phyloP scores from a whole-genome alignment of 1,284 basidiomycete genomes.

The Phenoliferia sp. region DNA sequence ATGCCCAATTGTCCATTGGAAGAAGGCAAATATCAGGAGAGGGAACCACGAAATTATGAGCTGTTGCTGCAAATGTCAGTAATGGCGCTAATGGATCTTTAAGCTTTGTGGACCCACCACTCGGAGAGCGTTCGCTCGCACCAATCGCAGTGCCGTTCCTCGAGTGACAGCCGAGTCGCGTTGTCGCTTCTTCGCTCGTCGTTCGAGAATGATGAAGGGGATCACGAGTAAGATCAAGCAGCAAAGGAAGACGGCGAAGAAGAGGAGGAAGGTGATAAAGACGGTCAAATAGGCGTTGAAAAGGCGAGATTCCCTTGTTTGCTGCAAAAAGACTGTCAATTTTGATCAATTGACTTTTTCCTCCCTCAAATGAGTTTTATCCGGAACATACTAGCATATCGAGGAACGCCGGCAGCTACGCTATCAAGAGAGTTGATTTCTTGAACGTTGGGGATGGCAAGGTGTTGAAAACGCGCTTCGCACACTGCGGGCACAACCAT shows the following conservation, averaged over 20 bases:
- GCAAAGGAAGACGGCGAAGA: slow-evolving; percentile 26
- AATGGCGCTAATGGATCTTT: no score
- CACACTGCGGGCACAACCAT: no score
- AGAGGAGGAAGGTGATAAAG: slow-evolving; percentile 35
- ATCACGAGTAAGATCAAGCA: slow-evolving; percentile 19
- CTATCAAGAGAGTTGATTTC: slow-evolving; percentile 16
- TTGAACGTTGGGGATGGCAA: slow-evolving; percentile 29
- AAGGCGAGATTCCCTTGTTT: slow-evolving; percentile 30
- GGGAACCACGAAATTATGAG: slow-evolving; percentile 62
- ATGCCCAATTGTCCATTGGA: slow-evolving; percentile 70
- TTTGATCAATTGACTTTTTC: neutral
- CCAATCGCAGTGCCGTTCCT: slow-evolving; percentile 30
- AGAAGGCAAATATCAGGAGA: slow-evolving; percentile 68
- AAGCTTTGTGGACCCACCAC: no score
- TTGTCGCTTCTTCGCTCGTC: slow-evolving; percentile 2
- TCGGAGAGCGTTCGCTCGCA: slow-evolving; percentile 44
- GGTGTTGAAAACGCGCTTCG: neutral
- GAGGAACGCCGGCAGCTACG: slow-evolving; percentile 18
- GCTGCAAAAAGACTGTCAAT: neutral
- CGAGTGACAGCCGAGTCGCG: neutral
- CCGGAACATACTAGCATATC: neutral
- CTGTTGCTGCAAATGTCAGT: no score
- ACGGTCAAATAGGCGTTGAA: slow-evolving; percentile 35
- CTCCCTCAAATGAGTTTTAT: no score
- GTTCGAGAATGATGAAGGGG: slow-evolving; percentile 14